Base-by-base conservation (phyloP, 495 filamentous ascomycete genomes). In the Penicillium lagena region DNA sequence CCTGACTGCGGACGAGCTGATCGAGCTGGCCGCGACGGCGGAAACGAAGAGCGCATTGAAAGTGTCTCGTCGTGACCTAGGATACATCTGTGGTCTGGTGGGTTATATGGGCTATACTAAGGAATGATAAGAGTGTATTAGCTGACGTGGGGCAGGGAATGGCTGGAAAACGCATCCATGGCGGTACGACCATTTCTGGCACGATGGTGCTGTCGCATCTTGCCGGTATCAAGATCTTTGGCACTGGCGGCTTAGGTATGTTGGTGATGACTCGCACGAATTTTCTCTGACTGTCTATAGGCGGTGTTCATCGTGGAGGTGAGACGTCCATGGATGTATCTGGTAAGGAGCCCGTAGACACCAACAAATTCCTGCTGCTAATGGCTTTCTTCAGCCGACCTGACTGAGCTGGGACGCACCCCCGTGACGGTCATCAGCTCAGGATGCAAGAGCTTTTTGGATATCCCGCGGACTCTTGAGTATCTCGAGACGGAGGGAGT, bases 401-500 rank as follows among this genome's bases (percentile, higher is more conserved):
- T 98, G 42, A 96, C 87, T 4, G 93, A 98, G 67, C 78, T 98
- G 29, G 89, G 91, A n/a, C 76, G 90, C 28, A 98, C 93, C 4
- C 77, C 87, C 9, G 82, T 98, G 35, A 83, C 90, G 22, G 90
- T 98, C 8, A 74, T 97, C 27, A 86, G 84, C 60, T 87, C 85
- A 43, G 93, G 93, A 4, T 91, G 89, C 56, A 98, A 98, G 67
- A 89, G 93, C 54, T 98, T 98, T 61, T 68, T 98, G 9, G 93
- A 98, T 56, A 85, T 96, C 47, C 85, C 86, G 7, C 74, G 85
- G 43, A 98, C 93, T 2, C 73, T 98, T 2, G 93, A 98, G 67
- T 95, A 87, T 52, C 77, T 98, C 12, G 93, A 98, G 63, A 98
- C 93, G 0, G 86, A 95, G 60, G 93, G 93, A 7, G 89, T 86